Conservation (phyloP, 768 basidiomycete species). For the Kwoniella newhampshirensis region DNA sequence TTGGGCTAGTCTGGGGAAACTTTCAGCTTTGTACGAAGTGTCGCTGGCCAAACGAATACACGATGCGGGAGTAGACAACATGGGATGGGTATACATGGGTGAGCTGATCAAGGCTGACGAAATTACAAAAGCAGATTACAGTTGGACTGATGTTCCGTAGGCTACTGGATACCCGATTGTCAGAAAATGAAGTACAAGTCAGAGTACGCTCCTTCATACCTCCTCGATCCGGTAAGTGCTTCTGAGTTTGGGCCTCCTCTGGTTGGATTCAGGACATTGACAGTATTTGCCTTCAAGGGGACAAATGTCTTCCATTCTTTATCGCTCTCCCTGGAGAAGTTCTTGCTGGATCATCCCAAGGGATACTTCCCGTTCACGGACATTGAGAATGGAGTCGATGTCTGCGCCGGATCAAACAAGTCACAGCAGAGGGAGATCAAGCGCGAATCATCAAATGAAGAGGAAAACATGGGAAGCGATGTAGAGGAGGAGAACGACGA, state of each 20-base stretch:
- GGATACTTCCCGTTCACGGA: conserved; percentile 62
- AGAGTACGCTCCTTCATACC: conserved; percentile 82
- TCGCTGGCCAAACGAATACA: conserved; percentile 73
- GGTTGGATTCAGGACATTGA: neutral
- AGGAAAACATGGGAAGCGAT: neutral
- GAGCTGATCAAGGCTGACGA: no score
- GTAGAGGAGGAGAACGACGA: conserved; percentile 24
- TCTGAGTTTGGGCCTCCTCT: no score
- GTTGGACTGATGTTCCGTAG: conserved; percentile 57
- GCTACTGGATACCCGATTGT: conserved; percentile 89
- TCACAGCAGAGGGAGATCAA: no score
- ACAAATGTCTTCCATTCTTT: conserved; percentile 75
- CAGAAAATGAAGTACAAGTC: conserved; percentile 96
- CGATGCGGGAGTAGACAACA: conserved; percentile 63
- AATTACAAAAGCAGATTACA: no score
- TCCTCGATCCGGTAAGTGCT: conserved; percentile 80
- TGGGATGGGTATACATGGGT: conserved; percentile 87
- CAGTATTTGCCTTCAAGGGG: conserved; percentile 60
- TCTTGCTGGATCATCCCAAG: conserved; percentile 61
- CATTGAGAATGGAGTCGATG: conserved; percentile 32
- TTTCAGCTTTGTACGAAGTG: conserved; percentile 80
- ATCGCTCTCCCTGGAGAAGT: conserved; percentile 62
- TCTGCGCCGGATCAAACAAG: no score
- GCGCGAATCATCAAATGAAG: no score
- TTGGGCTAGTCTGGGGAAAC: conserved; percentile 54